phyloP scores from a whole-genome alignment of 2,329 filamentous ascomycete species.

The Trichophyton schoenleinii region DNA sequence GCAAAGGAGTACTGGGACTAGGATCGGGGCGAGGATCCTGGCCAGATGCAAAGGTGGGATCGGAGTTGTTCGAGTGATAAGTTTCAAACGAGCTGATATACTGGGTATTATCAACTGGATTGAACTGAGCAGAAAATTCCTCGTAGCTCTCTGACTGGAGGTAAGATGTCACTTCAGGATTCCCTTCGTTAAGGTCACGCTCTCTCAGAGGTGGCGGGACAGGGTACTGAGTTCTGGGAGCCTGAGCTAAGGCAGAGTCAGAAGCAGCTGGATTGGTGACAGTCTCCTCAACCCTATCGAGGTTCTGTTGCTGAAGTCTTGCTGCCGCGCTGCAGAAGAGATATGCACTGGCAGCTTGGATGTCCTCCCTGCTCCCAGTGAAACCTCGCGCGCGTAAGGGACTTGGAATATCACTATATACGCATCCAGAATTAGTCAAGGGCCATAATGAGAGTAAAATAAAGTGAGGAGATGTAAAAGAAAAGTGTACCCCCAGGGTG shows the following conservation, averaged over 20 bases:
- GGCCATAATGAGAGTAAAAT: not conserved
- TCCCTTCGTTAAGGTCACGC: not conserved
- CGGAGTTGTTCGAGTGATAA: not conserved
- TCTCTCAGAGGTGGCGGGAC: not conserved
- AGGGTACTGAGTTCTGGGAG: not conserved
- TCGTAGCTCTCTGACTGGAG: not conserved
- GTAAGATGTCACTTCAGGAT: not conserved
- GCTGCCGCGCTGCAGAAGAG: not conserved
- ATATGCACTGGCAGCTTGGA: not conserved
- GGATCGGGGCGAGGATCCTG: not conserved
- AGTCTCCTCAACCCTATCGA: not conserved
- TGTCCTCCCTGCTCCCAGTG: not conserved
- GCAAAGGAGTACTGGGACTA: not conserved
- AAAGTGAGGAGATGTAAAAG: not conserved
- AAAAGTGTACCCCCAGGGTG: not conserved
- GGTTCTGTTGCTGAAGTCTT: conserved; percentile 3
- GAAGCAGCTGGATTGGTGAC: not conserved
- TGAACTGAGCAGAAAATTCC: not conserved
- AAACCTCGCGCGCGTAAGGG: not conserved
- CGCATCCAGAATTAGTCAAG: not conserved
- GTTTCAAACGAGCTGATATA: not conserved
- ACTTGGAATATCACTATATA: not conserved
- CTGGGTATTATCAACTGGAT: not conserved
- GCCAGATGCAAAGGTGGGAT: not conserved
- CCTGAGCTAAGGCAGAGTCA: too few relatives aligned